phyloP scores from a whole-genome alignment of 2,329 filamentous ascomycete genomes.

The Stachybotrys chartarum region DNA sequence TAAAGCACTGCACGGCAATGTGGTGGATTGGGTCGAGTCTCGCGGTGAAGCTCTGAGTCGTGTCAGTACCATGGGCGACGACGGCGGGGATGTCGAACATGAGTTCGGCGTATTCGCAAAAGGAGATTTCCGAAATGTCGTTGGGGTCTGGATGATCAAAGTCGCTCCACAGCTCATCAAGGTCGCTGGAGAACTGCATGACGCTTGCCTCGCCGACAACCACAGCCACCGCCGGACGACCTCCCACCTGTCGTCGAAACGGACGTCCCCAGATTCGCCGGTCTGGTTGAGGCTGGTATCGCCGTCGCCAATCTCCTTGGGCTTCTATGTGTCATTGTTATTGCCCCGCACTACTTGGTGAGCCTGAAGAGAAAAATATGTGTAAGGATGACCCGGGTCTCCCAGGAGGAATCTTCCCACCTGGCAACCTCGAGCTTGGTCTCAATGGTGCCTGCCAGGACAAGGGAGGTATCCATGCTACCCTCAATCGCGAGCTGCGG shows the following conservation, averaged over 20 bases:
- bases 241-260: background rate
- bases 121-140: background rate
- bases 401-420: slow-evolving; percentile 11
- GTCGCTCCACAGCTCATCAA: background rate
- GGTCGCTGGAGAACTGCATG: slow-evolving; percentile 6
- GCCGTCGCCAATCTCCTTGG: slow-evolving; percentile 4
- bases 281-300: slow-evolving; percentile 8
- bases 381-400: background rate
- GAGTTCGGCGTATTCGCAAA: background rate
- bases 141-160: background rate
- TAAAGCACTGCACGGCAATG: background rate
- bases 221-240: background rate
- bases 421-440: slow-evolving; percentile 17
- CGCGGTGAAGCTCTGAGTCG: background rate
- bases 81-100: background rate
- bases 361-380: background rate
- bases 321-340: background rate
- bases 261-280: slow-evolving; percentile 9
- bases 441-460: slow-evolving; percentile 15
- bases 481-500: slow-evolving; percentile 18
- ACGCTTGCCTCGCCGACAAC: background rate
- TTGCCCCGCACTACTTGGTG: background rate
- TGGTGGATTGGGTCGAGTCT: background rate
- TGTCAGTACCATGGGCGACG: background rate
- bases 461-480: slow-evolving; percentile 9